Evolutionary conservation across 78 protist genomes (phyloP).

Genomic region (Speleostelium caveatum): DNA sequence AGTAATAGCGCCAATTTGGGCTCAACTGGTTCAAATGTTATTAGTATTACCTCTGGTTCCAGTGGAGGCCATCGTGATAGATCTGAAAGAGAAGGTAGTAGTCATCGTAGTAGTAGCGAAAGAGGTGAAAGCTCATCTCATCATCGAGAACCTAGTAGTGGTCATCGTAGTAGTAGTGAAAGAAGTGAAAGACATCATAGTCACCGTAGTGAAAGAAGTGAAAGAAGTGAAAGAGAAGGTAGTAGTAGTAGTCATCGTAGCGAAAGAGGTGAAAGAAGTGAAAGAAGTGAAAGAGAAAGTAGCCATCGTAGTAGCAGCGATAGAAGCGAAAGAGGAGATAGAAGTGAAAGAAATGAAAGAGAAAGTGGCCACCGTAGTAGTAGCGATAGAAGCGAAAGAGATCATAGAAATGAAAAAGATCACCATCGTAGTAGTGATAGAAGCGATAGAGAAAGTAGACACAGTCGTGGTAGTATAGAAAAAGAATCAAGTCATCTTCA

Average conservation of each 20-base stretch:
- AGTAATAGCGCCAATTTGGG: neutral
- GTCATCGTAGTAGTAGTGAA: neutral
- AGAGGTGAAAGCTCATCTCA: neutral
- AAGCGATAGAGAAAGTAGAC: neutral
- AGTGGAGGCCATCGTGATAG: neutral
- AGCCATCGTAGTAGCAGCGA: too few species aligned
- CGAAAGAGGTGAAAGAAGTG: neutral
- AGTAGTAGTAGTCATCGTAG: too few species aligned
- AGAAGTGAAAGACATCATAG: neutral
- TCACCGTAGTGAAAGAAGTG: neutral
- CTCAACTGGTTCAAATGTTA: neutral
- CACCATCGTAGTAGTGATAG: neutral
- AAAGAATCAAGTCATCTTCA: constrained; percentile 3
- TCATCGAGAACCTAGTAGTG: neutral
- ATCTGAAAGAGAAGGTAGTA: neutral
- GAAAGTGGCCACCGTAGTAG: neutral
- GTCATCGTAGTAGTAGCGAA: neutral
- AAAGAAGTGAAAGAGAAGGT: neutral
- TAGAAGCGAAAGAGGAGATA: neutral
- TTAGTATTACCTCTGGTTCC: neutral
- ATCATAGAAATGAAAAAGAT: too few species aligned
- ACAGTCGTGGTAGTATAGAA: neutral
- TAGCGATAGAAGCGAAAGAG: constrained; percentile 8
- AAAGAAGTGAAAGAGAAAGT: neutral
- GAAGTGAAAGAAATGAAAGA: too few species aligned